Percentiles rank a stretch among this genome's conserved stretches.
Conservation (phyloP, 495 filamentous ascomycete species). For the Daldinia concentrica region DNA sequence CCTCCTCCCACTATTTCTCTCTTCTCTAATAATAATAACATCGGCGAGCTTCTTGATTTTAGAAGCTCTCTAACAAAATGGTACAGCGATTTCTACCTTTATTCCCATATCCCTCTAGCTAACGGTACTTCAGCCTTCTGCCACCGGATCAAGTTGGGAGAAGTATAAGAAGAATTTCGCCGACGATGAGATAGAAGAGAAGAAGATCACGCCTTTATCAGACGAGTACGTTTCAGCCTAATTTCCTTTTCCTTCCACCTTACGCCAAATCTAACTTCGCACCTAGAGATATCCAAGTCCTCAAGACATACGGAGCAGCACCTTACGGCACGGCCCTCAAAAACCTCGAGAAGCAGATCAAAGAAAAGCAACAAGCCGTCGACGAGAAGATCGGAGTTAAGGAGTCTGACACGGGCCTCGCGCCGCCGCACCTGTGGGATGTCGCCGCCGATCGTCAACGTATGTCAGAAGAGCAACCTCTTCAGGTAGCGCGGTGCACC, state of each 20-base stretch:
- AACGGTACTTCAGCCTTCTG: constrained; percentile 71
- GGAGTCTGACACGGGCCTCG: constrained; percentile 98
- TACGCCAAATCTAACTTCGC: constrained; percentile 47
- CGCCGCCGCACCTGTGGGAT: constrained; percentile 98
- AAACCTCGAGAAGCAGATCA: constrained; percentile 98
- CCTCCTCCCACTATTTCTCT: not conserved
- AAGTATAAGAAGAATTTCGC: constrained; percentile 97
- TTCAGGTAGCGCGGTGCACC: constrained; percentile 97
- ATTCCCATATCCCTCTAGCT: constrained; percentile 12
- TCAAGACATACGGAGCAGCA: constrained; percentile 98
- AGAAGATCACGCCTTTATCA: constrained; percentile 96
- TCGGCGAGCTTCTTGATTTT: not conserved
- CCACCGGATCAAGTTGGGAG: constrained; percentile 94
- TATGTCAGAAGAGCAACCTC: constrained; percentile 96
- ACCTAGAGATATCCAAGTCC: constrained; percentile 93
- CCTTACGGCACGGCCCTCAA: constrained; percentile 92
- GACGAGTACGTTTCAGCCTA: constrained; percentile 77
- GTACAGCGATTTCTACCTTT: constrained; percentile 25
- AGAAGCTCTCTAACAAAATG: constrained; percentile 36
- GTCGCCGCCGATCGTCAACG: constrained; percentile 96
- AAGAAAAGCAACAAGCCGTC: constrained; percentile 93
- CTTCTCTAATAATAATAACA: constrained; percentile 40
- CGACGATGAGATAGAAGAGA: constrained; percentile 96
- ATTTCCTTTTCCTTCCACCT: constrained; percentile 2
- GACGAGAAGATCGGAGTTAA: constrained; percentile 94